Percentiles rank a stretch among this genome's conserved stretches.
Evolutionary conservation across 2,329 filamentous ascomycete genomes (phyloP).

Genomic region (Cercospora beticola): DNA sequence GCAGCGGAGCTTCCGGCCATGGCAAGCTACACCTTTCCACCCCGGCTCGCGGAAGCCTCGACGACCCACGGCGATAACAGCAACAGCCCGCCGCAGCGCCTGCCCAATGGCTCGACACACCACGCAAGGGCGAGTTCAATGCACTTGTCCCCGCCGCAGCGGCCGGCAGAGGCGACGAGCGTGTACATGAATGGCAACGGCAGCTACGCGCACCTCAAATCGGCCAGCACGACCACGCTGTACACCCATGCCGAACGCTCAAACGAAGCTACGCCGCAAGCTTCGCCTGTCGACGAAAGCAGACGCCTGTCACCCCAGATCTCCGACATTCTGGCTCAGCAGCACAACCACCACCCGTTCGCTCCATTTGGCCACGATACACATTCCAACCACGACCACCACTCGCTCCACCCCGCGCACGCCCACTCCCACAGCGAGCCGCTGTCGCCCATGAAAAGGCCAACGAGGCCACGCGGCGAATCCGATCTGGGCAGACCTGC

Average conservation of each 20-base stretch:
- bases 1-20: background rate
- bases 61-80: conserved; percentile 14
- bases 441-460: conserved; percentile 31
- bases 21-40: conserved; percentile 42
- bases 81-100: conserved; percentile 24
- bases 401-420: conserved; percentile 32
- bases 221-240: conserved; percentile 28
- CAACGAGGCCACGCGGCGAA: conserved; percentile 44
- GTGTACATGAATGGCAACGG: conserved; percentile 8
- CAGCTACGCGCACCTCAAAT: conserved; percentile 17
- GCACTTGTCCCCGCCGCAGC: conserved; percentile 9
- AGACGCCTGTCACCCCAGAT: conserved; percentile 5
- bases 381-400: conserved; percentile 17
- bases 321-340: conserved; percentile 26
- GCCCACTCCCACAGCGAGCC: background rate
- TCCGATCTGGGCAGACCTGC: conserved; percentile 46
- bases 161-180: background rate
- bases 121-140: conserved; percentile 30
- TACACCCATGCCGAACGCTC: conserved; percentile 34
- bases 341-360: conserved; percentile 15
- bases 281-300: conserved; percentile 25
- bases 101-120: conserved; percentile 7
- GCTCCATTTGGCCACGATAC: conserved; percentile 12
- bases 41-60: background rate
- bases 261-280: conserved; percentile 32